Conservation (phyloP, 1,284 basidiomycete genomes). For the Macrocystidia cucumis region DNA sequence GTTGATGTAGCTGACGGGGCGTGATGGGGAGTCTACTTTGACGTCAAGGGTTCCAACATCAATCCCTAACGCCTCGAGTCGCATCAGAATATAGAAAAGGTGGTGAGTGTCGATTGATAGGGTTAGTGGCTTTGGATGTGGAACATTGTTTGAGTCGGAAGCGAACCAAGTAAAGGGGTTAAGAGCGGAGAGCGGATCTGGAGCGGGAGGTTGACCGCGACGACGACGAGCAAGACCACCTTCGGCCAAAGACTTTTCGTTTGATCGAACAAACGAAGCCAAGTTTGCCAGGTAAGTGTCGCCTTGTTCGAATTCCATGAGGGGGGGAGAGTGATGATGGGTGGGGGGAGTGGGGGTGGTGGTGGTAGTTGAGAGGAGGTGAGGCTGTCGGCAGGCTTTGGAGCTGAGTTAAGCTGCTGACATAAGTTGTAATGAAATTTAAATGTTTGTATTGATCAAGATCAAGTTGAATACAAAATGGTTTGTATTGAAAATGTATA, state of each 20-base stretch:
- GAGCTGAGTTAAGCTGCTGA: too few relatives aligned
- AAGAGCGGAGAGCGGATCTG: constrained; percentile 34
- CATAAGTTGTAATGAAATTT: too few relatives aligned
- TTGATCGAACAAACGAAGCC: constrained; percentile 58
- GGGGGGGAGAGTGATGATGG: constrained; percentile 7
- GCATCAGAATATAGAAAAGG: constrained; percentile 83
- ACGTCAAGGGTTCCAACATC: constrained; percentile 79
- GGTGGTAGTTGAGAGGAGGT: constrained; percentile 11
- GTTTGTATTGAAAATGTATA: too few relatives aligned
- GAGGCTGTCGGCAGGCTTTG: too few relatives aligned
- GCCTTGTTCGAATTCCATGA: constrained; percentile 59
- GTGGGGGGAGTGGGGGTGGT: constrained; percentile 5
- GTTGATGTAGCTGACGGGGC: constrained; percentile 69
- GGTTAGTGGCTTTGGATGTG: constrained; percentile 45
- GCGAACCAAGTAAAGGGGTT: constrained; percentile 61
- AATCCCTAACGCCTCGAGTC: constrained; percentile 73
- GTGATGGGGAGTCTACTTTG: constrained; percentile 58
- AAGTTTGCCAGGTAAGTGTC: constrained; percentile 68
- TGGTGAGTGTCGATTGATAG: constrained; percentile 75
- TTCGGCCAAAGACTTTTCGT: constrained; percentile 66
- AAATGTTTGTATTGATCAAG: too few relatives aligned
- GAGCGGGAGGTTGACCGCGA: constrained; percentile 30
- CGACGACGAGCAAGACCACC: constrained; percentile 44
- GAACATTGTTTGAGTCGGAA: constrained; percentile 20
- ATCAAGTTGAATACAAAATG: too few relatives aligned